Conservation (phyloP, 768 basidiomycete genomes). For the Lactifluus pinguis region DNA sequence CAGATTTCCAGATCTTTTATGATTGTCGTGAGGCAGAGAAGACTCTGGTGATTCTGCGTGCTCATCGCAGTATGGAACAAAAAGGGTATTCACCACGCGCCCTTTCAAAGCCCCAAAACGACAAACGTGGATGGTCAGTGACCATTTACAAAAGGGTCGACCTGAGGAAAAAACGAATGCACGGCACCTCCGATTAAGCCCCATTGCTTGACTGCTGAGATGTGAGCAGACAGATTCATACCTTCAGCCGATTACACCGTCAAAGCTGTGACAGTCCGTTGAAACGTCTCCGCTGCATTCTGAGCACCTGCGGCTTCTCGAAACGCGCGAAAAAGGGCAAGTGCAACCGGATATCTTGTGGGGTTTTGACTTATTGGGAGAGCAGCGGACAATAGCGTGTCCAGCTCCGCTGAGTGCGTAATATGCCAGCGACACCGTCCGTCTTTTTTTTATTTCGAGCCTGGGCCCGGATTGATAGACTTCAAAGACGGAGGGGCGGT, state of each 20-base stretch:
- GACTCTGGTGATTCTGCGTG: neutral
- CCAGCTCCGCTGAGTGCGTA: neutral
- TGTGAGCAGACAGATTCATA: neutral
- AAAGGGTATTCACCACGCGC: neutral
- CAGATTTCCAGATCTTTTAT: neutral
- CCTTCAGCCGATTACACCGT: slow-evolving; percentile 2
- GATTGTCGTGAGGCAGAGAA: slow-evolving; percentile 1
- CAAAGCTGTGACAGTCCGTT: neutral
- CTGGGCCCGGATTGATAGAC: neutral
- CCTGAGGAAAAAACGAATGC: neutral
- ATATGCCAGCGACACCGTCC: neutral
- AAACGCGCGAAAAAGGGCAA: slow-evolving; percentile 1
- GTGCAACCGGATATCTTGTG: neutral
- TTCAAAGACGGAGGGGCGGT: neutral
- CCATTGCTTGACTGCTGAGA: neutral
- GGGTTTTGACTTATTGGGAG: neutral
- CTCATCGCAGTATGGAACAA: neutral
- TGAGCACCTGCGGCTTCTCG: neutral
- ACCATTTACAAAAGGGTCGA: neutral
- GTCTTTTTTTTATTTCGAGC: neutral
- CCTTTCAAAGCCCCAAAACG: neutral
- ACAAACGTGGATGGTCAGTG: neutral
- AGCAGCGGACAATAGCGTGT: neutral
- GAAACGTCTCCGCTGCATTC: neutral
- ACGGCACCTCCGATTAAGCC: neutral